Percentiles rank a stretch among this genome's conserved stretches.
These are phyloP conservation scores for Annulohypoxylon moriforme DNA, from an alignment of 495 filamentous ascomycete genomes.

Conservation along the genomic window DNA sequence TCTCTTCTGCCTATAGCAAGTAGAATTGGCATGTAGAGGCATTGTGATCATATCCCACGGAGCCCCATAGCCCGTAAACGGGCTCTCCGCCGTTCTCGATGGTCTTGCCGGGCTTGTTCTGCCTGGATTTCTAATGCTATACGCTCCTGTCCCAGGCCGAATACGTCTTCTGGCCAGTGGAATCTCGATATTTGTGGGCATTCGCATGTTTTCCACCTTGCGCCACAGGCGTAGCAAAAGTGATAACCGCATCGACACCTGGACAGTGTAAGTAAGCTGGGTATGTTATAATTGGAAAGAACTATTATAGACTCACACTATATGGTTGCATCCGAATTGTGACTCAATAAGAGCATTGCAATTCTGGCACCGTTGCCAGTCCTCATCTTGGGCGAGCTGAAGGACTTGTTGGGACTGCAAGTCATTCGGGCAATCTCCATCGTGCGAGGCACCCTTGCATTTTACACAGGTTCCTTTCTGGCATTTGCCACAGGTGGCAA, in stretches of 20 bases:
- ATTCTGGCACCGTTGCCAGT: conserved; percentile 78
- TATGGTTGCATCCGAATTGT: conserved; percentile 82
- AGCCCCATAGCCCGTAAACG: too few relatives aligned
- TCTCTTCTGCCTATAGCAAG: too few relatives aligned
- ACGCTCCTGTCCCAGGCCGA: too few relatives aligned
- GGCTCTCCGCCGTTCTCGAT: too few relatives aligned
- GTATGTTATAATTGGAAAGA: background rate
- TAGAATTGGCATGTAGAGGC: too few relatives aligned
- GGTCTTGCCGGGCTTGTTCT: too few relatives aligned
- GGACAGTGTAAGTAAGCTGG: conserved; percentile 27
- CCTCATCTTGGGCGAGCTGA: conserved; percentile 71
- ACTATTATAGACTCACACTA: conserved; percentile 64
- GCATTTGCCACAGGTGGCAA: conserved; percentile 59
- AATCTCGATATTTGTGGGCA: conserved; percentile 57
- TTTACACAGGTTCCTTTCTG: conserved; percentile 53
- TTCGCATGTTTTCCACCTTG: conserved; percentile 61
- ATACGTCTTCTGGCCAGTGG: too few relatives aligned
- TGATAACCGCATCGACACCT: conserved; percentile 65
- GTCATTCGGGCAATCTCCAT: conserved; percentile 74
- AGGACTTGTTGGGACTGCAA: conserved; percentile 70
- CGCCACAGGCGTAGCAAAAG: conserved; percentile 70
- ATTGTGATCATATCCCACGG: too few relatives aligned
- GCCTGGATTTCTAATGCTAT: too few relatives aligned
- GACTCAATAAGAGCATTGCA: conserved; percentile 78
- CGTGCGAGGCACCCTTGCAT: conserved; percentile 60